phyloP scores from a whole-genome alignment of 1,284 basidiomycete genomes.

The Boletellus deceptivus region DNA sequence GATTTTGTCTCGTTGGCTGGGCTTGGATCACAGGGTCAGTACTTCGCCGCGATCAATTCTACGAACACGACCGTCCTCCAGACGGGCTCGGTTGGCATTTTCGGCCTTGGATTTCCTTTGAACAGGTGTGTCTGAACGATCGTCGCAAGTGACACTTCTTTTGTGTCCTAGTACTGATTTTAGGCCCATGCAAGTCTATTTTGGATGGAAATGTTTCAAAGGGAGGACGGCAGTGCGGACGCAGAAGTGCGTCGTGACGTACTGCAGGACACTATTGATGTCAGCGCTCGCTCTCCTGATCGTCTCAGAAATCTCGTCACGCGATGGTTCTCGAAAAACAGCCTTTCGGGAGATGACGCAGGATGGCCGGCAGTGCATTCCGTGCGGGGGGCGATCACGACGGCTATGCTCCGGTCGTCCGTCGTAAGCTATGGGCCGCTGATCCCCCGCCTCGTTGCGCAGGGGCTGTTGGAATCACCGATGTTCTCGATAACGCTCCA shows the following conservation, averaged over 20 bases:
- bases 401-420: slow-evolving; percentile 21
- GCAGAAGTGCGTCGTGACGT: slow-evolving; percentile 1
- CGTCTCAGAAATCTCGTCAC: slow-evolving; percentile 13
- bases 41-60: slow-evolving; percentile 52
- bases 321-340: slow-evolving; percentile 19
- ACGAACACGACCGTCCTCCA: slow-evolving; percentile 49
- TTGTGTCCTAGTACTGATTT: no score
- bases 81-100: slow-evolving; percentile 47
- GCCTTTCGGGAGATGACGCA: not conserved
- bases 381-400: slow-evolving; percentile 7
- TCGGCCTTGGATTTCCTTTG: slow-evolving; percentile 59
- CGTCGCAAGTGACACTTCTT: not conserved
- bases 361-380: slow-evolving; percentile 8
- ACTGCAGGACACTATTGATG: not conserved
- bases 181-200: slow-evolving; percentile 23
- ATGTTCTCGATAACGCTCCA: slow-evolving; percentile 48
- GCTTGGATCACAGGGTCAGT: slow-evolving; percentile 41
- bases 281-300: slow-evolving; percentile 5
- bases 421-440: slow-evolving; percentile 35
- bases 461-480: slow-evolving; percentile 33
- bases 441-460: slow-evolving; percentile 39
- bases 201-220: slow-evolving; percentile 30
- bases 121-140: slow-evolving; percentile 40
- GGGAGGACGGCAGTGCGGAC: slow-evolving; percentile 10
- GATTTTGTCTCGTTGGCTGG: slow-evolving; percentile 47